Conservation (phyloP, 768 basidiomycete species). For the Mycena belliarum region DNA sequence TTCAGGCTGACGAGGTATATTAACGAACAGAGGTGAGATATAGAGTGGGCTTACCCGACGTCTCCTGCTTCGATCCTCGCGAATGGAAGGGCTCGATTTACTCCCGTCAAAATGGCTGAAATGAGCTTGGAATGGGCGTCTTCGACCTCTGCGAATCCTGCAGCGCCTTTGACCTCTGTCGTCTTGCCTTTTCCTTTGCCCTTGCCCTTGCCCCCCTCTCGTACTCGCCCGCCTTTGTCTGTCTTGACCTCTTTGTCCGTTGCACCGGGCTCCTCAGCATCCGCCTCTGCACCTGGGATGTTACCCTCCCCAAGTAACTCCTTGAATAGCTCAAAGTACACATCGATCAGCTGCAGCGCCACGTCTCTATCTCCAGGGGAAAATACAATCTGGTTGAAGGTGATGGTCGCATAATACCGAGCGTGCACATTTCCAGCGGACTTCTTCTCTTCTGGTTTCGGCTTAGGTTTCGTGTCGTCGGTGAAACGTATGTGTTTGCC, state of each 20-base stretch:
- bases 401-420: slow-evolving; percentile 90
- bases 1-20: slow-evolving; percentile 57
- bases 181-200: slow-evolving; percentile 42
- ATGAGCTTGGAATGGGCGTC: slow-evolving; percentile 81
- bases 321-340: slow-evolving; percentile 94
- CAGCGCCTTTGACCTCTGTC: slow-evolving; percentile 55
- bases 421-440: slow-evolving; percentile 66
- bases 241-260: slow-evolving; percentile 33
- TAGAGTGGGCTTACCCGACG: slow-evolving; percentile 49
- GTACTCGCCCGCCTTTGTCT: slow-evolving; percentile 26
- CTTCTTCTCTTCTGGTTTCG: slow-evolving; percentile 37
- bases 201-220: slow-evolving; percentile 39
- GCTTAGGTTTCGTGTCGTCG: slow-evolving; percentile 36
- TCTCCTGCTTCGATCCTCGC: slow-evolving; percentile 76
- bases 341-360: slow-evolving; percentile 76
- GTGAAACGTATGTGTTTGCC: slow-evolving; percentile 57
- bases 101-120: slow-evolving; percentile 89
- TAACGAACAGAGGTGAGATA: neutral
- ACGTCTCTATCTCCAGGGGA: slow-evolving; percentile 68
- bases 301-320: slow-evolving; percentile 74
- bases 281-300: slow-evolving; percentile 30
- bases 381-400: slow-evolving; percentile 91
- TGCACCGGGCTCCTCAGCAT: slow-evolving; percentile 33
- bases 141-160: slow-evolving; percentile 73
- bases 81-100: slow-evolving; percentile 94